Evolutionary conservation across 371 early-diverging fungal species (phyloP).

Genomic region (Apophysomyces ossiformis): DNA sequence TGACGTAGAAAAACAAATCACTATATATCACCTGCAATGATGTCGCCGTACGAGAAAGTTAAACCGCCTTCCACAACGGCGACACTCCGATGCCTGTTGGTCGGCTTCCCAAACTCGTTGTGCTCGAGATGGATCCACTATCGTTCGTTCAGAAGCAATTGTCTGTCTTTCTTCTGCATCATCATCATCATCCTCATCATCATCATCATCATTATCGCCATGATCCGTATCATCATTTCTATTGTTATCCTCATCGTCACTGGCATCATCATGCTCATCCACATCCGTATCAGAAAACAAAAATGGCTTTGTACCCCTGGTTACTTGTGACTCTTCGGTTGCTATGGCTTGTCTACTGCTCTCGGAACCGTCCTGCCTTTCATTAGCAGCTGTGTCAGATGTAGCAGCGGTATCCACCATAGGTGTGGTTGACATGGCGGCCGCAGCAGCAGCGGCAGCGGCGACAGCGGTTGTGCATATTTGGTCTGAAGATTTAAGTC

Average conservation of each 20-base stretch:
- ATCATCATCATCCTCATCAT: conserved; percentile 7
- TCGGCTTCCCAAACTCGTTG: conserved; percentile 71
- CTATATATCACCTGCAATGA: conserved; percentile 62
- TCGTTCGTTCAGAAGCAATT: conserved; percentile 27
- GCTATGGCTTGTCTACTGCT: not conserved
- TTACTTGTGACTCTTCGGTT: not conserved
- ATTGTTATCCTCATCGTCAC: not conserved
- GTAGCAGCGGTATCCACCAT: not conserved
- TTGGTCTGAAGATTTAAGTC: not conserved
- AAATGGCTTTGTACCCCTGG: not conserved
- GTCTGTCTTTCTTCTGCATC: conserved; percentile 18
- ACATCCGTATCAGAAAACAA: not conserved
- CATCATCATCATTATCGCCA: not conserved
- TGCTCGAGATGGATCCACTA: conserved; percentile 15
- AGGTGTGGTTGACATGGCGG: not conserved
- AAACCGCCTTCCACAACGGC: conserved; percentile 70
- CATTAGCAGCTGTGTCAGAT: not conserved
- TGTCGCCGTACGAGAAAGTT: conserved; percentile 72
- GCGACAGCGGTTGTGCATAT: conserved; percentile 2
- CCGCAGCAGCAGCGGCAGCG: conserved; percentile 12
- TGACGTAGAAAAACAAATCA: conserved; percentile 1
- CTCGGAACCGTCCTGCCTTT: not conserved
- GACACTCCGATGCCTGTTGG: conserved; percentile 66
- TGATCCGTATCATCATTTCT: not conserved
- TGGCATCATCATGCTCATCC: not conserved